Conservation (phyloP, 495 filamentous ascomycete species). For the Annulohypoxylon moriforme region DNA sequence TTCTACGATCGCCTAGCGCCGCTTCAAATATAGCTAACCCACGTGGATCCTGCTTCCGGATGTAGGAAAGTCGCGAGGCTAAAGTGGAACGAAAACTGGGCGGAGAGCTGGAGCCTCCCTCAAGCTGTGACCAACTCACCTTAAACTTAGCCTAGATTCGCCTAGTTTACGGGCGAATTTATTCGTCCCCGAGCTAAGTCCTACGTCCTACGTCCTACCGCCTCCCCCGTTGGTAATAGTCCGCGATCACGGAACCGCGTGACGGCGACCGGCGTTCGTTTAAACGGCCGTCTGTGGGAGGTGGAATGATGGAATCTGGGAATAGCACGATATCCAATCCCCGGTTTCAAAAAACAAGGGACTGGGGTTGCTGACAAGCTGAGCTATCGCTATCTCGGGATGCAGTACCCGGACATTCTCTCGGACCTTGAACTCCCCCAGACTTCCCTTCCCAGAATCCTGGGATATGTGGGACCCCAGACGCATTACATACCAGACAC, state of each 20-base stretch:
- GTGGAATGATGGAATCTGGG: background rate
- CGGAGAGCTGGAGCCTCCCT: constrained; percentile 20
- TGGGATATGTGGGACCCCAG: constrained; percentile 22
- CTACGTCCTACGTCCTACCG: constrained; percentile 21
- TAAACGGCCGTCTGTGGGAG: background rate
- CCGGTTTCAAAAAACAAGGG: background rate
- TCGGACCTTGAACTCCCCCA: constrained; percentile 4
- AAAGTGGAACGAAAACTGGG: constrained; percentile 19
- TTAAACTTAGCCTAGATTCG: constrained; percentile 10
- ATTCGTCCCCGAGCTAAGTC: background rate
- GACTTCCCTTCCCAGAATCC: constrained; percentile 22
- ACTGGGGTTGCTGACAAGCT: constrained; percentile 1
- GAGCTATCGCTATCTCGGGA: constrained; percentile 23
- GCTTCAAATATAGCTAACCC: constrained; percentile 15
- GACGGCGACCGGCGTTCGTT: background rate
- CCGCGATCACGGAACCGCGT: constrained; percentile 19
- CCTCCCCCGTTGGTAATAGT: constrained; percentile 22
- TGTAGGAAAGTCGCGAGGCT: constrained; percentile 24
- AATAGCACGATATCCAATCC: constrained; percentile 3
- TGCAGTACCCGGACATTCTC: constrained; percentile 20
- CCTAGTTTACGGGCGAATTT: constrained; percentile 5
- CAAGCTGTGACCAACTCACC: constrained; percentile 10
- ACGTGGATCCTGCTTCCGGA: constrained; percentile 36
- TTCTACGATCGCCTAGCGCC: constrained; percentile 25
- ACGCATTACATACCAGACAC: background rate